A percentile compares a stretch with the other conserved stretches of the same genome.
Conservation (phyloP, 2,329 filamentous ascomycete species). For the Lasiodiplodia theobromae region DNA sequence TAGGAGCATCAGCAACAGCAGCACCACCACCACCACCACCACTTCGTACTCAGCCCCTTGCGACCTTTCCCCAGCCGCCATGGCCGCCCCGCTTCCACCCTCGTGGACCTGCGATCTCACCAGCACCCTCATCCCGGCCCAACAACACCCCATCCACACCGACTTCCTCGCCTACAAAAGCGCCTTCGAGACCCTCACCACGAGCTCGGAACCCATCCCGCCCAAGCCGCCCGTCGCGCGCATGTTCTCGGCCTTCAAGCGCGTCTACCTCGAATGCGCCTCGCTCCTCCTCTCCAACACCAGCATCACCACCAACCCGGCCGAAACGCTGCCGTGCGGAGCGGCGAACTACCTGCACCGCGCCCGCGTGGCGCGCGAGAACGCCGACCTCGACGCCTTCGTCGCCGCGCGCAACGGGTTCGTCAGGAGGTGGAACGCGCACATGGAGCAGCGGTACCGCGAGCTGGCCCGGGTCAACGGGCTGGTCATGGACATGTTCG, state of each 20-base stretch:
- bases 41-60: background rate
- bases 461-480: slow-evolving; percentile 13
- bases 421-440: slow-evolving; percentile 40
- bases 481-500: slow-evolving; percentile 5
- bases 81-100: background rate
- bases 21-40: background rate
- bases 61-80: background rate
- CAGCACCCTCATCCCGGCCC: slow-evolving; percentile 30
- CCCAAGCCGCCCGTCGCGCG: slow-evolving; percentile 38
- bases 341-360: slow-evolving; percentile 41
- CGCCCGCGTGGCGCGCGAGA: slow-evolving; percentile 44
- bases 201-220: slow-evolving; percentile 31
- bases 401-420: slow-evolving; percentile 39
- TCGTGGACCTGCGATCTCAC: background rate
- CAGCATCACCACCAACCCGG: too few relatives aligned
- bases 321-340: slow-evolving; percentile 30
- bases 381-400: slow-evolving; percentile 41
- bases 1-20: background rate
- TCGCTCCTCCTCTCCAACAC: slow-evolving; percentile 29
- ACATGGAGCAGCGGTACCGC: slow-evolving; percentile 34
- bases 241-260: slow-evolving; percentile 45
- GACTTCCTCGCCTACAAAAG: slow-evolving; percentile 37
- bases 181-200: slow-evolving; percentile 36
- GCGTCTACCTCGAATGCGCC: slow-evolving; percentile 40
- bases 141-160: slow-evolving; percentile 25